Conservation (phyloP, 1,139 yeast genomes). For the Arxiozyma slooffiae region DNA sequence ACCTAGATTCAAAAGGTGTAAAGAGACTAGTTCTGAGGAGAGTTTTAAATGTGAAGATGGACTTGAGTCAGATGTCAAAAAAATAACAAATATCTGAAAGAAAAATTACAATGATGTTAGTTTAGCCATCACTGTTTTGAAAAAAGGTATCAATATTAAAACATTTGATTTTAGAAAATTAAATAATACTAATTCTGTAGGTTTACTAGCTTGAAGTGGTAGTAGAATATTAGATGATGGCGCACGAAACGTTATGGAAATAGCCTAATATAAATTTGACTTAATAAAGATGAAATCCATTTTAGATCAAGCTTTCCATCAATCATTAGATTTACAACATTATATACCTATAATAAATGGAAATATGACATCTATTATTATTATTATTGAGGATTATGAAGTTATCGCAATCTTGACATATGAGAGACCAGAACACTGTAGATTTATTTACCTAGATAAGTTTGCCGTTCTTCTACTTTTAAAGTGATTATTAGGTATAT, state of each 20-base stretch:
- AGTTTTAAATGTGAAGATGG: conserved; percentile 9
- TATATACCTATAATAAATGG: conserved; percentile 59
- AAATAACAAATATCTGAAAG: not conserved
- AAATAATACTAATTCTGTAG: conserved; percentile 19
- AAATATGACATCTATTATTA: conserved; percentile 61
- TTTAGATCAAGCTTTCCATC: conserved; percentile 73
- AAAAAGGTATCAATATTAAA: conserved; percentile 63
- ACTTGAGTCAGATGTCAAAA: conserved; percentile 1
- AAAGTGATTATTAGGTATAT: conserved; percentile 89
- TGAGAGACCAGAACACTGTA: conserved; percentile 37
- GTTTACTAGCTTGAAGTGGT: conserved; percentile 14
- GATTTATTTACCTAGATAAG: conserved; percentile 69
- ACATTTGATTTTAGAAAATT: conserved; percentile 34
- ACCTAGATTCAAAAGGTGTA: conserved; percentile 53
- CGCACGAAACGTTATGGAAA: not conserved
- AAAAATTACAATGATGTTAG: conserved; percentile 16
- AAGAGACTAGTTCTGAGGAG: not conserved
- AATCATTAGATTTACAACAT: conserved; percentile 49
- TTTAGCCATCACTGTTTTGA: conserved; percentile 60
- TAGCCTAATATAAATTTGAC: conserved; percentile 37
- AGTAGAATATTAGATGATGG: not conserved
- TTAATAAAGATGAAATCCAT: conserved; percentile 46
- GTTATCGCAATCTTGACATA: conserved; percentile 90
- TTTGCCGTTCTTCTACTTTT: conserved; percentile 76
- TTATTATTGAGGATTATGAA: conserved; percentile 89